phyloP scores from a whole-genome alignment of 768 basidiomycete genomes.

The Auricularia heimuer region DNA sequence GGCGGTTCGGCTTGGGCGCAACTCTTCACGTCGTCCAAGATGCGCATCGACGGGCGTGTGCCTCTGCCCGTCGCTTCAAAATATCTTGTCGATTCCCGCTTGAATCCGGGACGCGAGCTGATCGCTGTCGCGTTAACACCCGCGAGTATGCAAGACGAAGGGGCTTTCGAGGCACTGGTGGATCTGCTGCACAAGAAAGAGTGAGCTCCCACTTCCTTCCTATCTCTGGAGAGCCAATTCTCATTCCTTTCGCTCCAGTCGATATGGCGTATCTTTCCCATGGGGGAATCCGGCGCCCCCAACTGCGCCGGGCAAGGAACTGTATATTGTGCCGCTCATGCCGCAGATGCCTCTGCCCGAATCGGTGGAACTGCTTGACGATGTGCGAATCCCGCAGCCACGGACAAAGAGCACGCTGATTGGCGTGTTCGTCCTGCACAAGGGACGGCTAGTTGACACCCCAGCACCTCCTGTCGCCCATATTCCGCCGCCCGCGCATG shows the following conservation, averaged over 20 bases:
- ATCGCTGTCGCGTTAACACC: conserved; percentile 69
- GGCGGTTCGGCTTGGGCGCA: conserved; percentile 63
- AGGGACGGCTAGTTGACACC: conserved; percentile 56
- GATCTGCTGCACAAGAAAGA: conserved; percentile 64
- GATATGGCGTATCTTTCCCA: conserved; percentile 78
- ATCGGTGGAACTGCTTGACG: conserved; percentile 74
- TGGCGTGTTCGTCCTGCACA: conserved; percentile 78
- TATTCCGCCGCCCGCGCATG: neutral
- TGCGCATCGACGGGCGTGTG: conserved; percentile 80
- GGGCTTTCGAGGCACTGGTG: conserved; percentile 50
- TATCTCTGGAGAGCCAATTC: no score
- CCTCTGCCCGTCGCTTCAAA: conserved; percentile 64
- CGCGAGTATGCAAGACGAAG: conserved; percentile 29
- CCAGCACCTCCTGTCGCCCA: conserved; percentile 5
- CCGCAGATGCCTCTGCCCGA: conserved; percentile 65
- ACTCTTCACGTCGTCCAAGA: conserved; percentile 58
- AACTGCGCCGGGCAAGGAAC: conserved; percentile 66
- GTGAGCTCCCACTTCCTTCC: conserved; percentile 30
- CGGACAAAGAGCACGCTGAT: conserved; percentile 61
- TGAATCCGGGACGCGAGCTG: conserved; percentile 71
- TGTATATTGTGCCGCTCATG: conserved; percentile 75
- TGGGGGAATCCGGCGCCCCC: conserved; percentile 74
- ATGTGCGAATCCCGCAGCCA: conserved; percentile 49
- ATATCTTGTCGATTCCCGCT: conserved; percentile 67
- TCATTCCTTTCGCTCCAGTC: conserved; percentile 32